Conservation (phyloP, 2,329 filamentous ascomycete genomes). For the Arthrobotrys sinensis region DNA sequence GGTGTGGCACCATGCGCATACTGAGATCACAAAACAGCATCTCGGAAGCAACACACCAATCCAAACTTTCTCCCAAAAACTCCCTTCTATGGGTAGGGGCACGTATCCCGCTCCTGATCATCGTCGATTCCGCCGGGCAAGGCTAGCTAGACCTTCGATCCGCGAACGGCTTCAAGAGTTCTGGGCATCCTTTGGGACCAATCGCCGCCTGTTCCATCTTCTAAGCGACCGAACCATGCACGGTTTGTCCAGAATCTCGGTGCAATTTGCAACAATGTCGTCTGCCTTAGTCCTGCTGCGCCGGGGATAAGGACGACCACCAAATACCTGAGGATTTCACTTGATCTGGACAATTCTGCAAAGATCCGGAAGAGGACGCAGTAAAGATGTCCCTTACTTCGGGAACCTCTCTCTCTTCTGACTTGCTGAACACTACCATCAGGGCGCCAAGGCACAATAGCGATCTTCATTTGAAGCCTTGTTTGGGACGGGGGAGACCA, state of each 20-base stretch:
- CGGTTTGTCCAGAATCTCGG: constrained; percentile 22
- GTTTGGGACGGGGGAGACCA: constrained; percentile 32
- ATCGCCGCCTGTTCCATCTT: constrained; percentile 4
- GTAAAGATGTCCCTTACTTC: constrained; percentile 33
- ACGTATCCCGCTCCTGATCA: neutral
- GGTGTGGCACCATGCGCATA: neutral
- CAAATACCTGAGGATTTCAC: neutral
- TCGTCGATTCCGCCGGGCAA: constrained; percentile 20
- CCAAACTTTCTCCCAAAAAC: no score
- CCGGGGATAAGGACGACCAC: constrained; percentile 5
- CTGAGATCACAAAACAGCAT: neutral
- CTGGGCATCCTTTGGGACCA: constrained; percentile 8
- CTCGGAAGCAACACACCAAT: neutral
- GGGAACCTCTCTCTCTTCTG: constrained; percentile 19
- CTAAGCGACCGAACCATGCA: constrained; percentile 19
- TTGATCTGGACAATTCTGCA: constrained; percentile 38
- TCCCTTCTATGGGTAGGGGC: no score
- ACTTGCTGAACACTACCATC: constrained; percentile 16
- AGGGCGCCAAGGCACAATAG: constrained; percentile 35
- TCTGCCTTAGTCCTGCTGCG: constrained; percentile 1
- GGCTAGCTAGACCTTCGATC: constrained; percentile 13
- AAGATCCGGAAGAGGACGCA: constrained; percentile 22
- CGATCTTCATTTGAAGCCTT: constrained; percentile 47
- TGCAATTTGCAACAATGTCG: constrained; percentile 35
- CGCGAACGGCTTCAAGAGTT: constrained; percentile 19